Base-by-base conservation (phyloP, 345 rosid species). In the Hibiscus trionum region DNA sequence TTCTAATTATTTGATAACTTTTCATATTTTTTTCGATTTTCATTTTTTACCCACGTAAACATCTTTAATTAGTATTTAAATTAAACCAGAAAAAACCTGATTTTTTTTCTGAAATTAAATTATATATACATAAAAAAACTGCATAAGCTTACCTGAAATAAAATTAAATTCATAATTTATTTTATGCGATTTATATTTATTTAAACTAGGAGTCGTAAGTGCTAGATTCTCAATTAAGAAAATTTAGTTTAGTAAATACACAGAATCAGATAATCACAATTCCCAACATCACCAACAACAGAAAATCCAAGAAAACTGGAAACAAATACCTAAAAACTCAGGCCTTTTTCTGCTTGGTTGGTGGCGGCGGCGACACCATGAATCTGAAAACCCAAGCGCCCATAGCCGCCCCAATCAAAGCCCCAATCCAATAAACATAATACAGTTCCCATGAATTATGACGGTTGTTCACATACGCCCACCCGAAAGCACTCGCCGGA, bases 401-500 rank as follows among this genome's bases (percentile, higher is more conserved):
- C 68, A 80, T n/a, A 49, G 72, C 69, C 1, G 91, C 87, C 5
- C 93, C 91, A 11, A 73, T 27, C 52, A 86, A 75, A 24, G 96
- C 91, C 61, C 88, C 73, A 52, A 86, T 72, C 93, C 96, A 90
- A 58, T 90, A 90, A 27, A 88, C 96, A 74, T 84, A 90, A 70
- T 79, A 78, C 39, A 80, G 80, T 73, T 88, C 88, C 96, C 93
- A 85, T 52, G 85, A 76, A 72, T 84, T 73, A 69, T 88, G 88
- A 83, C 88, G 44, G 11, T 81, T 82, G 78, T 84, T 79, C 29
- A 83, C 75, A 72, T 82, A 88, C 15, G 96, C 96, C 96, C 96
- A 88, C 5, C 91, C 96, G 63, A 80, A 86, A 3, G 96, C 96
- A 79, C 79, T 86, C 3, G 93, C 91, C 11, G 96, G 96, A 69